Evolutionary conservation across 495 filamentous ascomycete genomes (phyloP).

Genomic region (Xylaria nigripes): DNA sequence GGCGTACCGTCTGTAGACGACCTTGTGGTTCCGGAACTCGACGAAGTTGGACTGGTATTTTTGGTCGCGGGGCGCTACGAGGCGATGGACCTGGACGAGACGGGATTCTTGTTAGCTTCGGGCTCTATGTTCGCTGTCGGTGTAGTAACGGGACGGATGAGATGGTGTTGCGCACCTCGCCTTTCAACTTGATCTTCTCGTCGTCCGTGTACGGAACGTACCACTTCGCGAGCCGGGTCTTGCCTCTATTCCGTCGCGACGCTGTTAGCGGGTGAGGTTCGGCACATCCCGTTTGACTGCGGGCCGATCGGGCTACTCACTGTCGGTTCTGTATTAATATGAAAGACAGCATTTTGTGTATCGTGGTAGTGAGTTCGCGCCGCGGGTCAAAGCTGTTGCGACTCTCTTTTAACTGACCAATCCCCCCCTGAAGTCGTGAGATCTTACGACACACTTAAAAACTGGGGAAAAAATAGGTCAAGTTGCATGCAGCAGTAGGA

Average conservation of each 20-base stretch:
- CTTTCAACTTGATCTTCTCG: slow-evolving; percentile 93
- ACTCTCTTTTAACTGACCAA: neutral
- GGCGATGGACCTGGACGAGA: slow-evolving; percentile 72
- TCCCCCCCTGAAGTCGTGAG: neutral
- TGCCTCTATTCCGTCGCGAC: slow-evolving; percentile 56
- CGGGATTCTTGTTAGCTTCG: neutral
- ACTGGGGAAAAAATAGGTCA: no score
- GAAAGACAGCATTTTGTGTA: slow-evolving; percentile 66
- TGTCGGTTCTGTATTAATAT: slow-evolving; percentile 96
- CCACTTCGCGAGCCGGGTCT: slow-evolving; percentile 97
- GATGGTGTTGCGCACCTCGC: slow-evolving; percentile 47
- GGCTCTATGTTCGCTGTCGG: no score
- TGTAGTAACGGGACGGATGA: neutral
- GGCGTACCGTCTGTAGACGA: slow-evolving; percentile 94
- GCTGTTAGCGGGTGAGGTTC: neutral
- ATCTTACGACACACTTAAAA: neutral
- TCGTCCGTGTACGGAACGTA: slow-evolving; percentile 97
- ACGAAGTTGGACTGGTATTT: slow-evolving; percentile 99
- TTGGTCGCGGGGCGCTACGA: slow-evolving; percentile 93
- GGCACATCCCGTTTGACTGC: neutral
- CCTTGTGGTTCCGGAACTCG: slow-evolving; percentile 85
- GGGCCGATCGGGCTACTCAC: slow-evolving; percentile 36
- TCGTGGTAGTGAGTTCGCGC: neutral
- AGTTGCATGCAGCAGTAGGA: neutral
- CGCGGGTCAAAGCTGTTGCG: neutral